Base-by-base conservation (phyloP, 2,329 filamentous ascomycete genomes). In the Talaromyces atroroseus region DNA sequence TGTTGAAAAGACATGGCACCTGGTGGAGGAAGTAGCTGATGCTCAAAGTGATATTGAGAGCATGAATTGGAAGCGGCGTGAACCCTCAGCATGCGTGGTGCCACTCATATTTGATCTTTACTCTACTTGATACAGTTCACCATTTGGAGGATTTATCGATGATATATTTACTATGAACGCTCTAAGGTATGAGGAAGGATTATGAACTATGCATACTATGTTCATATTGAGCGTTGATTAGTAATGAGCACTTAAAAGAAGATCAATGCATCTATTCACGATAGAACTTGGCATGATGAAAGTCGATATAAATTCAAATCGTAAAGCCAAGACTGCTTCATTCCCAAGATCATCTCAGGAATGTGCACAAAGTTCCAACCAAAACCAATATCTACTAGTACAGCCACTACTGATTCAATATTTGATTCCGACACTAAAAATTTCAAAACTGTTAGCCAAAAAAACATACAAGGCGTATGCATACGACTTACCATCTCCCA, bases 401-500 rank as follows among this genome's bases (percentile, higher is more conserved):
- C 5, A 24, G 14, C 34, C 34, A 11, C n/a, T 51, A 52, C 24
- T 52, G 50, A 11, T 52, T 29, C 40, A 52, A 52, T 18, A n/a
- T 32, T 14, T 52, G 50, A 34, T n/a, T 45, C 26, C 20, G 50
- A 52, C 50, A 52, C 50, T 52, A 34, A 44, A 26, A 7, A 29
- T 42, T 29, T 14, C 45, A 32, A 29, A 12, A 14, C 29, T 21
- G 23, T 51, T 32, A 51, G 49, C 26, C 38, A 23, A 32, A n/a
- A 45, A 8, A 29, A 2, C 10, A 24, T 21, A 18, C 40, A 20
- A 26, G 10, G 5, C 14, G 21, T 14, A 45, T 8, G 49, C 12
- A 44, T 7, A 36, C 71, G 71, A 65, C 77, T 65, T 40, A 79
- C 78, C 80, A 83, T 82, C 59, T 80, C 74, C 62, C 76, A 77